Percentiles rank a stretch among this genome's conserved stretches.
Conservation (phyloP, 2,329 filamentous ascomycete genomes). For the Cordyceps fumosorosea region DNA sequence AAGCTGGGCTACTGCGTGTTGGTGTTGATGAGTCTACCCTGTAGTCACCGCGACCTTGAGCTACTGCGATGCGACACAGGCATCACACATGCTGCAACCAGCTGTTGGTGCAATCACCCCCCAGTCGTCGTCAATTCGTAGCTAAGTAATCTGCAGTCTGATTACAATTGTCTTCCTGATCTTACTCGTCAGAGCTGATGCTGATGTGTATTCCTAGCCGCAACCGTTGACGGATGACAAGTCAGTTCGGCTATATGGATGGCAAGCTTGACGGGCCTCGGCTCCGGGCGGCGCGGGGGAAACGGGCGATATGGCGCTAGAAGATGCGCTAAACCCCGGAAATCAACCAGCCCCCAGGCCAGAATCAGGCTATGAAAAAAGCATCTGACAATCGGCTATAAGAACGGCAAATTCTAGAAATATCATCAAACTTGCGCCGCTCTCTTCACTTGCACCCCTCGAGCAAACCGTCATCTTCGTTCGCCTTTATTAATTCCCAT, state of each 20-base stretch:
- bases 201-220: neutral
- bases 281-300: constrained; percentile 2
- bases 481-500: neutral
- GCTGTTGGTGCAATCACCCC: too few relatives aligned
- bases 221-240: neutral
- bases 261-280: constrained; percentile 1
- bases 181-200: neutral
- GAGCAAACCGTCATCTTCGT: neutral
- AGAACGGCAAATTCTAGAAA: neutral
- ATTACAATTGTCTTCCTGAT: neutral
- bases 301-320: neutral
- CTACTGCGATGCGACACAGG: too few relatives aligned
- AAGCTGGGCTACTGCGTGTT: too few relatives aligned
- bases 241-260: constrained; percentile 8
- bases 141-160: neutral
- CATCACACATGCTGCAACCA: too few relatives aligned
- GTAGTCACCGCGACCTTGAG: too few relatives aligned
- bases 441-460: neutral
- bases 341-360: neutral
- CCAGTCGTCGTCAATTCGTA: neutral
- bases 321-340: constrained; percentile 1
- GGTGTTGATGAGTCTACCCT: too few relatives aligned
- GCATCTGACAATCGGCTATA: constrained; percentile 10
- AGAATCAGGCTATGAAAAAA: neutral
- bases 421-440: too few relatives aligned